Base-by-base conservation (phyloP, 139 green algal genomes). In the Volvox reticuliferus region DNA sequence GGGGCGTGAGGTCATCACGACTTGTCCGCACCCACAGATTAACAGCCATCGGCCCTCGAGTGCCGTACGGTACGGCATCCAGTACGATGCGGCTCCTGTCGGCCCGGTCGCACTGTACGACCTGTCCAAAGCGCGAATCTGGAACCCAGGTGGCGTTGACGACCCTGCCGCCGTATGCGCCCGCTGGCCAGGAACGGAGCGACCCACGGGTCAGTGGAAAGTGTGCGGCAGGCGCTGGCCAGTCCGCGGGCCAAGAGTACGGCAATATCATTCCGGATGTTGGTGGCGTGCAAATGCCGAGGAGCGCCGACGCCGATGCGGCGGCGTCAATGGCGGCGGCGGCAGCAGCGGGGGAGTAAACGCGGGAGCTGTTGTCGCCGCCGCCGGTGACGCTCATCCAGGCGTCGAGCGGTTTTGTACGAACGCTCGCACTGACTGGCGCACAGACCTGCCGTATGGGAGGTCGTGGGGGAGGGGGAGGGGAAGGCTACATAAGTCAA, bases 171-270 rank as follows among this genome's bases (percentile, higher is more conserved):
- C 65, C 65, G 82, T 79, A 88, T 32, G n/a, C 61, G n/a, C 30
- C 30, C 37, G 3, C 61, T 20, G 81, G 81, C 81, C 81, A 87
- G 81, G 81, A 87, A 62, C 61, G 30, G 30, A 87, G 81, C 18
- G 68, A 81, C 62, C 84, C 84, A 67, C 84, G 63, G 44, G 86
- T 90, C 44, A 90, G 86, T 30, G 86, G 86, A 61, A 78, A 90
- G 73, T 90, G 86, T 12, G 86, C 75, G 14, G 61, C 55, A 26
- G 86, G 86, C 24, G 75, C 61, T 32, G 86, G 75, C 86, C 86
- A 90, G 86, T 84, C 86, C 22, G 86, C 62, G 55, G 86, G 86
- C 75, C 75, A 90, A 19, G 75, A 33, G 22, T 12, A 32, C 1
- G 86, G 86, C 32, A 90, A 61, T 35, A 90, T 55, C 86, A 90